Base-by-base conservation (phyloP, 352 stramenopile species). In the Phytophthora tentaculata region DNA sequence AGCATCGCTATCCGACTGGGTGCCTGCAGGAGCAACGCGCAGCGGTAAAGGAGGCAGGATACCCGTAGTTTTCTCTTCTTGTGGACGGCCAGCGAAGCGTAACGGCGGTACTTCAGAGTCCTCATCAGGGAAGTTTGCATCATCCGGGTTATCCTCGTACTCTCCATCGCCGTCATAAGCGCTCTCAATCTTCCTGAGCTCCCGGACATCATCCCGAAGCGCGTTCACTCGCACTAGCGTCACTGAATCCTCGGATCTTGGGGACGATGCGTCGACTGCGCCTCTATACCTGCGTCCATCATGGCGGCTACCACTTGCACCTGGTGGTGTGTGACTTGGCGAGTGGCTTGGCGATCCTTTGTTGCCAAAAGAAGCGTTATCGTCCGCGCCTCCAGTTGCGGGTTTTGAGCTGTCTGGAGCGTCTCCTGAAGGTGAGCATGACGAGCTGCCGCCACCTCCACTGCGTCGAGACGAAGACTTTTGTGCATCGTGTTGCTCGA, bases 401-500 rank as follows among this genome's bases (percentile, higher is more conserved):
- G 45, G 45, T 37, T 48, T 45, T 51, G 60, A 65, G 17, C 47
- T 53, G 8, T 53, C 53, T 41, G 52, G 61, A 17, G 69, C 48
- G 1, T 59, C 61, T 13, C 35, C 61, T 39, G 59, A 63, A 56
- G 67, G 64, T 28, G 62, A 73, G 4, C 64, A 73, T 2, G 72
- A 80, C 1, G 71, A 79, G 23, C 69, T 75, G 22, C 60, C 57
- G 20, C 72, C 64, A 0, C 66, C 73, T 20, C 59, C 67, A 24
- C 77, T 74, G 9, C 83, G 81, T 56, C 72, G 70, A 50, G 73
- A 81, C 20, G 68, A 79, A 14, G 56, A 74, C 29, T 86, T 86
- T 29, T 89, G 74, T 19, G 78, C 81, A 54, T 96, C 86, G 61
- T 96, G 88, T 61, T 94, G 81, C 47, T 93, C 86, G 28, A 96